These are phyloP conservation scores for Mucor piriformis DNA, from an alignment of 371 early-diverging fungal genomes.

Conservation along the genomic window DNA sequence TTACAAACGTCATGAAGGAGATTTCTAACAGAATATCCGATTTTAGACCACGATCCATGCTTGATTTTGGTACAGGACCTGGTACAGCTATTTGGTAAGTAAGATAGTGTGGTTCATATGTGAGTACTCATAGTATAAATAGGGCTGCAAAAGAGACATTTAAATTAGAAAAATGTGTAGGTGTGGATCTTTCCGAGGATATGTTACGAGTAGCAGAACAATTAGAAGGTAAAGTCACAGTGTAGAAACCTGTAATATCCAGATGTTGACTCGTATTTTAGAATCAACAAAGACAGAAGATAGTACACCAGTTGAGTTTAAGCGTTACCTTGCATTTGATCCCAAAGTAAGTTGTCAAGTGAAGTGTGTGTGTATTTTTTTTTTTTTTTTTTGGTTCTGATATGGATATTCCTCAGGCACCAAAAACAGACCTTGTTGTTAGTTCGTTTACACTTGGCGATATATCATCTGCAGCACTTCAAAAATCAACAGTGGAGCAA, in stretches of 20 bases:
- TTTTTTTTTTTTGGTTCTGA: too few relatives aligned
- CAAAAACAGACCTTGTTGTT: constrained; percentile 72
- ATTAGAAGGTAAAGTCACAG: constrained; percentile 31
- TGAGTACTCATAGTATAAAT: neutral
- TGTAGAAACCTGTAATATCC: neutral
- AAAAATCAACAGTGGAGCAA: constrained; percentile 67
- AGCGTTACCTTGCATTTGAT: constrained; percentile 65
- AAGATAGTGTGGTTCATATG: neutral
- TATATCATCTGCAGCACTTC: constrained; percentile 64
- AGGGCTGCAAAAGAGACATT: constrained; percentile 78
- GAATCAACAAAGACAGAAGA: constrained; percentile 9
- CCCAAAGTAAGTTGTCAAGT: constrained; percentile 34
- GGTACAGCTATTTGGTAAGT: constrained; percentile 81
- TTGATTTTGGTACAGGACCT: constrained; percentile 91
- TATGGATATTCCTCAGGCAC: constrained; percentile 12
- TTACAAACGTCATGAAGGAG: constrained; percentile 71
- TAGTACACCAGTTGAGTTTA: constrained; percentile 50
- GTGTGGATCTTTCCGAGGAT: constrained; percentile 80
- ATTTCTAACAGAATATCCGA: constrained; percentile 59
- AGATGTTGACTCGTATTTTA: neutral
- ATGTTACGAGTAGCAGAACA: constrained; percentile 77
- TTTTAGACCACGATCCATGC: constrained; percentile 62
- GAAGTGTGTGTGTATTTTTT: neutral
- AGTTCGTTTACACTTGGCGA: constrained; percentile 80
- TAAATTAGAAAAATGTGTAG: constrained; percentile 56